Evolutionary conservation across 805 yeast genomes (phyloP), one percentile per base, ranked within the genome.

Genomic region (Nakazawaea molendinolei): DNA sequence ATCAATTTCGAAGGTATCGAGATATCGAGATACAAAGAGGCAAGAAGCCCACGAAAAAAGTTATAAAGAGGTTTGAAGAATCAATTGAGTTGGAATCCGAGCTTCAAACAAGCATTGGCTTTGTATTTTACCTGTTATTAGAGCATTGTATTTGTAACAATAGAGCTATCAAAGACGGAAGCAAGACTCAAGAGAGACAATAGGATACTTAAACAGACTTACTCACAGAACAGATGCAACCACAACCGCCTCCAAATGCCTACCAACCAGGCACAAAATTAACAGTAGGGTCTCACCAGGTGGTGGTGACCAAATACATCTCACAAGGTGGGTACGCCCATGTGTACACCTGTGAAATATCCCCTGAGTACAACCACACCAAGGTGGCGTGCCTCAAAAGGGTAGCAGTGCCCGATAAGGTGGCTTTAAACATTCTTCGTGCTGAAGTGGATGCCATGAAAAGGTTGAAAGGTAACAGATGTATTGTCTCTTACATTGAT

Each of bases 391-490:
- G 97, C 55, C 66, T 92, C 50, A 92, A 92, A 58, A 71, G 98
- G 44, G 97, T 92, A n/a, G 80, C 80, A 22, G 98, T 92, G 3
- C 97, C 97, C 4, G 86, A 82, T 53, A 92, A 92, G 58, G 73
- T 77, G 50, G 83, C 82, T 35, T 67, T 92, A 53, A 86, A 84
- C 48, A 71, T 80, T 17, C 65, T 92, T 34, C 66, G 97, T 43
- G 95, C 94, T 26, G 99, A 92, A 56, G 98, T 92, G 12, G 97
- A 92, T 53, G 95, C 97, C 9, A 90, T 92, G 97, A 84, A 86
- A 58, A 67, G 95, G 19, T 65, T 92, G 23, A 66, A 79, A 43
- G 95, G 95, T 7, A 74, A 83, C 45, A 71, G 72, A 31, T 79
- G 80, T 52, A 77, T 92, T 43, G 98, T 92, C 2, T 78, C 86